A percentile compares a stretch with the other conserved stretches of the same genome.
phyloP scores from a whole-genome alignment of 2,329 filamentous ascomycete species.

The Xylaria sp. region DNA sequence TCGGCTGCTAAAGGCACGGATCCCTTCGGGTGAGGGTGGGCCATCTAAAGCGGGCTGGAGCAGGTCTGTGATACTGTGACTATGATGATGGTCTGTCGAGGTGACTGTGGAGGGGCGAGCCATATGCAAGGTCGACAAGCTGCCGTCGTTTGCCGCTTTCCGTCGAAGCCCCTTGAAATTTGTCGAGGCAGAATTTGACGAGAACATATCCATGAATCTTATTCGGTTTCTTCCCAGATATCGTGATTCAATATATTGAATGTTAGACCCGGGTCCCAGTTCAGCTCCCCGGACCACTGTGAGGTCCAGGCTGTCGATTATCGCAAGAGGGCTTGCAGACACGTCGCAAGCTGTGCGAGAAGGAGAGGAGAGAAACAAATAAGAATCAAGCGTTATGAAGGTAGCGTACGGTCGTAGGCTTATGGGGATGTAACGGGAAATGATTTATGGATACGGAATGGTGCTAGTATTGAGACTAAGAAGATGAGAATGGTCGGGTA shows the following conservation, averaged over 20 bases:
- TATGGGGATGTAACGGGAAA: constrained; percentile 46
- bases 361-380: constrained; percentile 41
- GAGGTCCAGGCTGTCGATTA: constrained; percentile 34
- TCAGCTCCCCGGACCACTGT: constrained; percentile 37
- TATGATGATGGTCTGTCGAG: constrained; percentile 35
- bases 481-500: constrained; percentile 47
- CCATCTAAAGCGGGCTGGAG: constrained; percentile 69
- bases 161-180: constrained; percentile 43
- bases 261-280: constrained; percentile 38
- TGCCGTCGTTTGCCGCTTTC: constrained; percentile 38
- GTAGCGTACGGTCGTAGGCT: constrained; percentile 31
- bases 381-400: constrained; percentile 23
- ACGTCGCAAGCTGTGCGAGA: constrained; percentile 37
- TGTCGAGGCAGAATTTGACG: constrained; percentile 41
- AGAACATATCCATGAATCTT: constrained; percentile 44
- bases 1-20: constrained; percentile 65
- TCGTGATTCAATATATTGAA: constrained; percentile 37
- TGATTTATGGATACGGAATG: constrained; percentile 46
- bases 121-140: constrained; percentile 38
- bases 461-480: constrained; percentile 45
- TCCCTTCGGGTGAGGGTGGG: constrained; percentile 69
- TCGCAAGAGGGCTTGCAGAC: constrained; percentile 42
- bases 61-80: constrained; percentile 54
- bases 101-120: constrained; percentile 38
- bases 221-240: constrained; percentile 37